Evolutionary conservation across 2,329 filamentous ascomycete genomes (phyloP), one percentile per base, ranked within the genome.

Genomic region (Proliferodiscus dingleyae): DNA sequence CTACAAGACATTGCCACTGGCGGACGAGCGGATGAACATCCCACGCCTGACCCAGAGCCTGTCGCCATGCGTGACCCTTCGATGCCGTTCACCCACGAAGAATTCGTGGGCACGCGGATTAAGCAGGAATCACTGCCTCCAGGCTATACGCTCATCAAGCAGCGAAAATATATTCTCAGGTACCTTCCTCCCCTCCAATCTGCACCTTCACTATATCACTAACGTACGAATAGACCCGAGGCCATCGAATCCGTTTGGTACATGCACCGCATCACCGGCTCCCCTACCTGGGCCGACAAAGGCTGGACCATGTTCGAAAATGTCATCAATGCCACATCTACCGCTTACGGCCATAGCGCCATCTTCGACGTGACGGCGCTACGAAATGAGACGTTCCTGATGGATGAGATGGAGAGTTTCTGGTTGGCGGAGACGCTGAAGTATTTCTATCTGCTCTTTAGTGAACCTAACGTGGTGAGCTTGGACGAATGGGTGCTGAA

Each of bases 231-330:
- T 52, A 86, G 85, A 18, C 87, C 88, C 16, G 89, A 95, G 70
- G 87, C 87, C 1, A 89, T 95, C 56, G 89, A 95, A 60, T 89
- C 84, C 1, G 81, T 94, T 11, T 94, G 89, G 76, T 87, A 90
- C 68, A 83, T 94, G 72, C 93, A 94, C 69, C 86, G 89, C 61
- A 88, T 94, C 66, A 94, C 88, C 0, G 89, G 88, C 38, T 85
- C 93, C 53, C 67, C 74, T 1, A 65, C 67, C 4, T 89, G 87
- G 75, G 83, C 85, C 62, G 87, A 94, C 22, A 83, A 85, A 54
- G 90, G 87, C 13, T 95, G 89, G 89, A 71, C 73, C 40, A 94
- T 95, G 87, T 95, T 89, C 63, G 69, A 81, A 52, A 73, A 84
- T 16, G 80, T 93, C 41, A 72, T 85, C 45, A 74, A 74, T 26